Conservation (phyloP, 2,329 filamentous ascomycete species). For the Fusarium aywerte region DNA sequence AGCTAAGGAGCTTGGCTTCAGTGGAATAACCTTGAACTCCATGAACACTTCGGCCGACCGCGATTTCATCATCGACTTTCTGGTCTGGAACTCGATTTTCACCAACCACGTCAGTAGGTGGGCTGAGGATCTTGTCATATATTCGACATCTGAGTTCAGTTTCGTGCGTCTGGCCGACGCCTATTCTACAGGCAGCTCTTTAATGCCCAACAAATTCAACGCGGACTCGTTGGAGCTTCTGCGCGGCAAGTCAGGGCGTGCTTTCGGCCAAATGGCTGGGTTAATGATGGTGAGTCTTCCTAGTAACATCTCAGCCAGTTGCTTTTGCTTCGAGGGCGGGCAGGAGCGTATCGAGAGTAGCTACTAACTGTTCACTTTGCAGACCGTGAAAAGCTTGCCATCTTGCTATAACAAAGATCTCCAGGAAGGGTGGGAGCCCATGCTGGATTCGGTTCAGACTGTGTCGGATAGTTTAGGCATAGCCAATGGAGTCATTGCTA, state of each 20-base stretch:
- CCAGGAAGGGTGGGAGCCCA: slow-evolving; percentile 79
- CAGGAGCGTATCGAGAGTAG: not conserved
- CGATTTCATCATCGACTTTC: slow-evolving; percentile 77
- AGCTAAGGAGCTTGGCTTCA: slow-evolving; percentile 74
- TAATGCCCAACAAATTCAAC: slow-evolving; percentile 43
- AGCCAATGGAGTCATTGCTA: slow-evolving; percentile 76
- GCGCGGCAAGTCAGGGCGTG: slow-evolving; percentile 45
- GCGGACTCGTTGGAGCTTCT: slow-evolving; percentile 42
- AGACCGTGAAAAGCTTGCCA: slow-evolving; percentile 69
- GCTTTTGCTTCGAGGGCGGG: not conserved
- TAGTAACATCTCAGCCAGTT: not conserved
- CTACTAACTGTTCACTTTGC: not conserved
- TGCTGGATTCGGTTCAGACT: slow-evolving; percentile 80
- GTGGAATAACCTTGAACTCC: slow-evolving; percentile 74
- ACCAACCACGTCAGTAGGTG: slow-evolving; percentile 78
- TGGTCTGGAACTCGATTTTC: slow-evolving; percentile 76
- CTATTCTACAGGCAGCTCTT: slow-evolving; percentile 39
- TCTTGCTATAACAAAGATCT: slow-evolving; percentile 82
- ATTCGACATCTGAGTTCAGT: slow-evolving; percentile 41
- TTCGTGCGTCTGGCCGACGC: slow-evolving; percentile 39
- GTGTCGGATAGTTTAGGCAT: slow-evolving; percentile 79
- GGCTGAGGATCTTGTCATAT: slow-evolving; percentile 77
- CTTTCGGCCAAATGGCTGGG: slow-evolving; percentile 58
- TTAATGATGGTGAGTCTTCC: slow-evolving; percentile 64
- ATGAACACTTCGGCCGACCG: slow-evolving; percentile 76